Conservation (phyloP, 129 eudicot genomes). For the Smallanthus sonchifolius region DNA sequence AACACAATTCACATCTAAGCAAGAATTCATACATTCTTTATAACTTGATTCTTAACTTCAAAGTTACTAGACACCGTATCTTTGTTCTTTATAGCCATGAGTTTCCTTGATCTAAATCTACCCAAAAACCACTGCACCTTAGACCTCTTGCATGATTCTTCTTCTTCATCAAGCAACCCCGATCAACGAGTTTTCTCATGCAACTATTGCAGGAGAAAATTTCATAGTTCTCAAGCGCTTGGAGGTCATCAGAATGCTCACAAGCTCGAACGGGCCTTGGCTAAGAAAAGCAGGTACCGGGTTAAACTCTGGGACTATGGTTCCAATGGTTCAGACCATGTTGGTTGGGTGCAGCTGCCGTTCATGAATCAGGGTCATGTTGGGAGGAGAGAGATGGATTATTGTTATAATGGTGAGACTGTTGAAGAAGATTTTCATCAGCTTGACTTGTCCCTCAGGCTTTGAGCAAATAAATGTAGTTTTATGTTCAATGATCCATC, state of each 20-base stretch:
- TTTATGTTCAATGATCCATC: slow-evolving; percentile 18
- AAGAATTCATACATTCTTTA: slow-evolving; percentile 11
- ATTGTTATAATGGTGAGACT: slow-evolving; percentile 19
- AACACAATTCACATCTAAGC: background rate
- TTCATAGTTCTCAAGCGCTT: slow-evolving; percentile 80
- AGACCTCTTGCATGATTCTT: slow-evolving; percentile 34
- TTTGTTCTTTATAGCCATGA: slow-evolving; percentile 32
- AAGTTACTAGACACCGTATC: background rate
- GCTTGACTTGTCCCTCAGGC: slow-evolving; percentile 37
- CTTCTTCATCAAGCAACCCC: slow-evolving; percentile 11
- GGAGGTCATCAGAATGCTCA: slow-evolving; percentile 99
- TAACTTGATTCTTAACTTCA: background rate
- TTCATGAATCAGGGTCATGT: slow-evolving; percentile 17
- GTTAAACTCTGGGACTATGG: slow-evolving; percentile 24
- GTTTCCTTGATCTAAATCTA: slow-evolving; percentile 40
- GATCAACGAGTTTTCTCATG: slow-evolving; percentile 68
- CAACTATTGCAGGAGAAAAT: slow-evolving; percentile 74
- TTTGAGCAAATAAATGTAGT: slow-evolving; percentile 15
- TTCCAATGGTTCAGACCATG: slow-evolving; percentile 26
- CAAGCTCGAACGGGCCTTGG: slow-evolving; percentile 74
- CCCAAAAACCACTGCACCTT: slow-evolving; percentile 27
- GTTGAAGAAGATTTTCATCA: slow-evolving; percentile 29
- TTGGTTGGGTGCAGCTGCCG: slow-evolving; percentile 29
- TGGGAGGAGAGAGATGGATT: slow-evolving; percentile 21
- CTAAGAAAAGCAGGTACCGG: slow-evolving; percentile 63